These are phyloP conservation scores for Fusarium brachygibbosum DNA, from an alignment of 2,329 filamentous ascomycete species.

Conservation along the genomic window DNA sequence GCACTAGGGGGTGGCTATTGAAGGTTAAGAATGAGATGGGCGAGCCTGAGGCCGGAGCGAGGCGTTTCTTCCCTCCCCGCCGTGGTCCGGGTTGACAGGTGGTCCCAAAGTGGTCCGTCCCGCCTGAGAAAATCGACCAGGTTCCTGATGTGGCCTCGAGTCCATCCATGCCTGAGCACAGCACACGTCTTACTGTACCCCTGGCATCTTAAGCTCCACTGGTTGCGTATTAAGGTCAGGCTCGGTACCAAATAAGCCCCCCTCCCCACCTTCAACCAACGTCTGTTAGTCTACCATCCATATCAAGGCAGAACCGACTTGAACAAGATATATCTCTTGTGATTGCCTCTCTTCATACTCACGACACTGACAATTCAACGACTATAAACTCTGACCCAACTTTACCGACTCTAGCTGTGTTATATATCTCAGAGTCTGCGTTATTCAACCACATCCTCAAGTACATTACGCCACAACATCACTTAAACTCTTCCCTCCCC, in stretches of 20 bases:
- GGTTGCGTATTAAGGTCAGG: conserved; percentile 49
- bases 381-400: conserved; percentile 11
- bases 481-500: conserved; percentile 9
- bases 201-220: conserved; percentile 45
- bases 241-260: conserved; percentile 48
- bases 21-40: conserved; percentile 32
- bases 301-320: conserved; percentile 45
- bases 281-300: conserved; percentile 42
- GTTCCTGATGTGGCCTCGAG: conserved; percentile 45
- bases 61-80: conserved; percentile 47
- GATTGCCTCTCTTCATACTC: conserved; percentile 28
- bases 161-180: conserved; percentile 30
- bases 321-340: conserved; percentile 45
- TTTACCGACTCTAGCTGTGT: conserved; percentile 28
- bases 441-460: conserved; percentile 23
- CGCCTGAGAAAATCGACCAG: conserved; percentile 30
- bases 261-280: conserved; percentile 44
- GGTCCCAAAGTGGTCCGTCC: conserved; percentile 45
- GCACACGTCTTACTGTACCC: conserved; percentile 34
- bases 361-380: conserved; percentile 1
- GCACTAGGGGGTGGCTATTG: conserved; percentile 44
- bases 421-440: conserved; percentile 21
- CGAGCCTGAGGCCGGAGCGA: conserved; percentile 42
- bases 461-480: conserved; percentile 14
- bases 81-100: conserved; percentile 50